Percentiles rank a stretch among this genome's conserved stretches.
These are phyloP conservation scores for Pugionium cornutum DNA, from an alignment of 345 rosid genomes.

Conservation along the genomic window DNA sequence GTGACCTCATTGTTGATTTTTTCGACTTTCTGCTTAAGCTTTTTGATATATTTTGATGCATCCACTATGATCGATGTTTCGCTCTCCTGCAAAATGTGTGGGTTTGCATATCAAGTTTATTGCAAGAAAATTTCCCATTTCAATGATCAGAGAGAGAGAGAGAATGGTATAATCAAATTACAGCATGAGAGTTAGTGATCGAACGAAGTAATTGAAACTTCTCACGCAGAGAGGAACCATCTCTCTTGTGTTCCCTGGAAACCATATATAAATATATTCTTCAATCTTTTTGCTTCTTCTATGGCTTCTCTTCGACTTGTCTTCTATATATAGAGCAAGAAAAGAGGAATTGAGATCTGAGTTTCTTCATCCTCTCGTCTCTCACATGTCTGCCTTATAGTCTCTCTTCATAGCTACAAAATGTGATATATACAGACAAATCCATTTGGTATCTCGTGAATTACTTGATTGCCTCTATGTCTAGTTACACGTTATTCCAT, in stretches of 20 bases:
- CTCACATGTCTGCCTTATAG: conserved; percentile 41
- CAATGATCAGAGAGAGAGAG: conserved; percentile 4
- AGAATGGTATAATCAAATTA: conserved; percentile 30
- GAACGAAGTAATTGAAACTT: conserved; percentile 59
- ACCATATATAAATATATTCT: conserved; percentile 18
- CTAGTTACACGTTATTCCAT: conserved; percentile 30
- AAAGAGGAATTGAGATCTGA: conserved; percentile 7
- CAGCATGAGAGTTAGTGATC: conserved; percentile 57
- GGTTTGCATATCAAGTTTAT: background rate
- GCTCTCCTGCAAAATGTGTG: conserved; percentile 46
- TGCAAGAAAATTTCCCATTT: conserved; percentile 13
- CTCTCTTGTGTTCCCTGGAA: conserved; percentile 47
- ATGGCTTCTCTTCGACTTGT: conserved; percentile 6
- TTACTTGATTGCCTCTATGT: conserved; percentile 32
- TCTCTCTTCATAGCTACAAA: conserved; percentile 30
- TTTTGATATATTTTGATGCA: conserved; percentile 81
- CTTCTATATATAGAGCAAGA: conserved; percentile 2
- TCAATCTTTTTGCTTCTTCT: conserved; percentile 9
- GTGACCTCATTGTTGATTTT: conserved; percentile 56
- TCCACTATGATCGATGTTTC: conserved; percentile 68
- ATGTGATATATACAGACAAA: conserved; percentile 41
- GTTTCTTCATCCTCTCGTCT: conserved; percentile 25
- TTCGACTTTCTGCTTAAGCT: conserved; percentile 73
- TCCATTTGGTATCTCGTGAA: conserved; percentile 39
- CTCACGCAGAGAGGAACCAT: conserved; percentile 43